Percentiles rank a stretch among this genome's conserved stretches.
Conservation (phyloP, 306 rosid genomes). For the Rubus parviflorus region DNA sequence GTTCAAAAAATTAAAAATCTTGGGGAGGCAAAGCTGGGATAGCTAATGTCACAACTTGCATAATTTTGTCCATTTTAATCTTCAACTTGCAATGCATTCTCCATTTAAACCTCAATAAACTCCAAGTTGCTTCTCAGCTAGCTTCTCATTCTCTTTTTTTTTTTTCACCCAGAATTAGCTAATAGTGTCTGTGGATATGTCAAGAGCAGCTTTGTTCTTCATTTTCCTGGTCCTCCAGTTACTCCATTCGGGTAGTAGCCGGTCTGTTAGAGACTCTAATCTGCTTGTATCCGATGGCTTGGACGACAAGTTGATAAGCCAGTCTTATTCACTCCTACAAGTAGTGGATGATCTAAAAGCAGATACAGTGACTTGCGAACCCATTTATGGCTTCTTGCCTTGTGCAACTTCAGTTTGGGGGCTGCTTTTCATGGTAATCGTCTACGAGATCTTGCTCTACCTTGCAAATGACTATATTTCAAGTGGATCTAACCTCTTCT, state of each 20-base stretch:
- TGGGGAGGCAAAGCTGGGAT: not conserved
- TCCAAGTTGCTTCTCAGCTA: not conserved
- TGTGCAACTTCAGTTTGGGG: slow-evolving; percentile 37
- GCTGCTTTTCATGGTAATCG: slow-evolving; percentile 32
- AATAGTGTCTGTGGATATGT: not conserved
- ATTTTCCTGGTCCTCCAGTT: slow-evolving; percentile 12
- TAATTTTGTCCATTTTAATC: not conserved
- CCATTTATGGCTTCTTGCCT: slow-evolving; percentile 40
- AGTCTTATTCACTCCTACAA: not conserved
- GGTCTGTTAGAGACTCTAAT: slow-evolving; percentile 1
- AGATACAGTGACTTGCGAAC: slow-evolving; percentile 41
- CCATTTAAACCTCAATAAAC: not conserved
- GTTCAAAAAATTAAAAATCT: not conserved
- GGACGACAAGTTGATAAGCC: not conserved
- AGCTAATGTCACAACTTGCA: not conserved
- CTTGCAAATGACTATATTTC: slow-evolving; percentile 27
- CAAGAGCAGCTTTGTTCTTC: not conserved
- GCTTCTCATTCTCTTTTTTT: not conserved
- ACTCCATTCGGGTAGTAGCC: slow-evolving; percentile 20
- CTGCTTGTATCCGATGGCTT: slow-evolving; percentile 15
- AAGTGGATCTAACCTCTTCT: slow-evolving; percentile 34
- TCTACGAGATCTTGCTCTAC: slow-evolving; percentile 36
- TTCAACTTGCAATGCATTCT: not conserved
- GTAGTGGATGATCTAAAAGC: not conserved
- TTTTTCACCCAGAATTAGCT: not conserved